Percentiles rank a stretch among this genome's conserved stretches.
Evolutionary conservation across 164 flowering plant species (phyloP).

Genomic region (Paratinospora sagittata): DNA sequence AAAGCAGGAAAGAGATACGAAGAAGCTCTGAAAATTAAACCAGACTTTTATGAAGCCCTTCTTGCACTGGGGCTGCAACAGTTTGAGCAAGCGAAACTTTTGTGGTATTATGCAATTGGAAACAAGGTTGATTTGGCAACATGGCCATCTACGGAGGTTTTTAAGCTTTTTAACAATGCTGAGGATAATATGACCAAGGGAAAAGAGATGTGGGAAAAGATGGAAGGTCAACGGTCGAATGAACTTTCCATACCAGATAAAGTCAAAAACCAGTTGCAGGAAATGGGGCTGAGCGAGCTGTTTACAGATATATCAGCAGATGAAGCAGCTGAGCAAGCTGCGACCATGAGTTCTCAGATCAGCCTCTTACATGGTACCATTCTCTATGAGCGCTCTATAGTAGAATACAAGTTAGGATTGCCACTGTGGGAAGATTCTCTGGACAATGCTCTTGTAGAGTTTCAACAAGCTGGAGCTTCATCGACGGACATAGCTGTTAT

Average conservation of each 20-base stretch:
- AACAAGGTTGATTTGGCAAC: conserved; percentile 49
- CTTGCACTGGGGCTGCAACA: conserved; percentile 83
- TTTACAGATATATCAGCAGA: conserved; percentile 40
- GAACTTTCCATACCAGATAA: conserved; percentile 30
- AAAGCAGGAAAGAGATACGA: conserved; percentile 59
- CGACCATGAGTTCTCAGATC: conserved; percentile 64
- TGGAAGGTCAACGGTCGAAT: conserved; percentile 35
- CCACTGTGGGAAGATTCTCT: conserved; percentile 78
- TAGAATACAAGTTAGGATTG: conserved; percentile 71
- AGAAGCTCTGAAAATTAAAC: conserved; percentile 65
- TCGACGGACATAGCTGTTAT: conserved; percentile 73
- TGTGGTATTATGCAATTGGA: conserved; percentile 72
- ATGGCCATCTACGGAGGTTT: conserved; percentile 48
- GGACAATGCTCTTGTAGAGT: conserved; percentile 71
- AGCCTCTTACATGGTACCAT: conserved; percentile 77
- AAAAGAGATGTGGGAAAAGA: conserved; percentile 63
- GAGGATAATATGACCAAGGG: conserved; percentile 79
- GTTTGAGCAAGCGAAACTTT: conserved; percentile 85
- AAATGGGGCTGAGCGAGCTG: conserved; percentile 40
- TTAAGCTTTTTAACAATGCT: conserved; percentile 67
- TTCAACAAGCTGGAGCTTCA: conserved; percentile 86
- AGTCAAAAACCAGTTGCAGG: conserved; percentile 28
- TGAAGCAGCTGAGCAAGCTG: conserved; percentile 56
- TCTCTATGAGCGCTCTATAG: conserved; percentile 80
- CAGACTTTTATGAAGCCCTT: conserved; percentile 71